Evolutionary conservation across 306 rosid species (phyloP).

Genomic region (Purshia tridentata): DNA sequence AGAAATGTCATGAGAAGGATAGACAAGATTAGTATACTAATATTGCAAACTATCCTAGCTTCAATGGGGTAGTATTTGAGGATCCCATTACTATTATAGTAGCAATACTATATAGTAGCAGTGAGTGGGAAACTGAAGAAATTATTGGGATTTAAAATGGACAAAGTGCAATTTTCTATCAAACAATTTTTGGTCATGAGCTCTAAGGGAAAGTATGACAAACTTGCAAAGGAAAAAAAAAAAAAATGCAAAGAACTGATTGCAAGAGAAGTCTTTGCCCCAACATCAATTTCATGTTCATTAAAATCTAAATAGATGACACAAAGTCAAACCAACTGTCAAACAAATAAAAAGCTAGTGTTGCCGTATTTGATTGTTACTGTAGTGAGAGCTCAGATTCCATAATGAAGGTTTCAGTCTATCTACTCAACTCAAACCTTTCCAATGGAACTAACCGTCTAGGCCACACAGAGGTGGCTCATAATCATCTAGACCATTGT

Average conservation of each 20-base stretch:
- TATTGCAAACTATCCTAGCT: not conserved
- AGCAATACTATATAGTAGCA: not conserved
- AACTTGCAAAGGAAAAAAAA: not conserved
- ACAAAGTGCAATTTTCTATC: not conserved
- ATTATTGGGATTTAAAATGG: not conserved
- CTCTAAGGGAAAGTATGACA: not conserved
- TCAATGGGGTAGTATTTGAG: not conserved
- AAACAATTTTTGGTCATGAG: not conserved
- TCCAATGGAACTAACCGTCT: not conserved
- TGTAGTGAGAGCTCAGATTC: not conserved
- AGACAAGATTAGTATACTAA: not conserved
- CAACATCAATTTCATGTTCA: not conserved
- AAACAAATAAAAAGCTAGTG: not conserved
- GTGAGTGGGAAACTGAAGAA: not conserved
- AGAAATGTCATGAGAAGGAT: not conserved
- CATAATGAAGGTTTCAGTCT: not conserved
- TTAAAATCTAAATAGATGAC: not conserved
- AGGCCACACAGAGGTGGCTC: not conserved
- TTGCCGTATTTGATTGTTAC: not conserved
- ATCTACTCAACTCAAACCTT: not conserved
- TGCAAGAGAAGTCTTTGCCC: not conserved
- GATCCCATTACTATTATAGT: not conserved
- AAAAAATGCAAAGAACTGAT: not conserved
- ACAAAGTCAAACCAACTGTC: not conserved
- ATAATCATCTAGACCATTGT: not conserved